phyloP scores from a whole-genome alignment of 1,284 basidiomycete species.

The Ceratobasidium theobromae region DNA sequence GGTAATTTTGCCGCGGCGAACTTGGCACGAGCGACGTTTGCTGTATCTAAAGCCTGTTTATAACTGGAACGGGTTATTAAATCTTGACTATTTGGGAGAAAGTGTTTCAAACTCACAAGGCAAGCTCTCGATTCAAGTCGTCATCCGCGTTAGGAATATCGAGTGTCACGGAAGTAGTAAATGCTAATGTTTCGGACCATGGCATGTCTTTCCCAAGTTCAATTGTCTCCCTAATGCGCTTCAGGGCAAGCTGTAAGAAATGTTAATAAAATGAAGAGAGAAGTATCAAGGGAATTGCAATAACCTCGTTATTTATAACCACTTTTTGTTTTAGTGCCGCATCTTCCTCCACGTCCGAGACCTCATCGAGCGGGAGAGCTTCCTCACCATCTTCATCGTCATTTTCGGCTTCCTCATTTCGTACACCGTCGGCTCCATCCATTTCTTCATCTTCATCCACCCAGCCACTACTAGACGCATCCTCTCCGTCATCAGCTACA shows the following conservation, averaged over 20 bases:
- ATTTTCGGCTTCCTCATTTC: constrained; percentile 34
- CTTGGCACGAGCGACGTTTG: constrained; percentile 70
- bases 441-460: constrained; percentile 24
- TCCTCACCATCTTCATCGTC: constrained; percentile 43
- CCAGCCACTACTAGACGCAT: constrained; percentile 32
- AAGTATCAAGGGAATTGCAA: constrained; percentile 40
- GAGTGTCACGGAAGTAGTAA: constrained; percentile 73
- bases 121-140: constrained; percentile 90
- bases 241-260: constrained; percentile 65
- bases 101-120: constrained; percentile 61
- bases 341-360: constrained; percentile 74
- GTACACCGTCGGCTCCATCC: constrained; percentile 37
- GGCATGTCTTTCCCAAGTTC: constrained; percentile 72
- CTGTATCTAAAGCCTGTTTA: constrained; percentile 89
- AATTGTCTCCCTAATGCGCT: constrained; percentile 77
- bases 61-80: constrained; percentile 58
- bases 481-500: constrained; percentile 32
- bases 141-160: constrained; percentile 75
- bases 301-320: constrained; percentile 81
- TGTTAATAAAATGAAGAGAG: constrained; percentile 6
- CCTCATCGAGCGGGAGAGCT: constrained; percentile 68
- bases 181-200: constrained; percentile 83
- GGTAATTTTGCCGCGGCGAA: constrained; percentile 73
- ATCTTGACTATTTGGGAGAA: background rate
- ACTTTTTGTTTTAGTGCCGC: constrained; percentile 77